A percentile compares a stretch with the other conserved stretches of the same genome.
Conservation (phyloP, 441 rosid genomes). For the Mallotus japonicus region DNA sequence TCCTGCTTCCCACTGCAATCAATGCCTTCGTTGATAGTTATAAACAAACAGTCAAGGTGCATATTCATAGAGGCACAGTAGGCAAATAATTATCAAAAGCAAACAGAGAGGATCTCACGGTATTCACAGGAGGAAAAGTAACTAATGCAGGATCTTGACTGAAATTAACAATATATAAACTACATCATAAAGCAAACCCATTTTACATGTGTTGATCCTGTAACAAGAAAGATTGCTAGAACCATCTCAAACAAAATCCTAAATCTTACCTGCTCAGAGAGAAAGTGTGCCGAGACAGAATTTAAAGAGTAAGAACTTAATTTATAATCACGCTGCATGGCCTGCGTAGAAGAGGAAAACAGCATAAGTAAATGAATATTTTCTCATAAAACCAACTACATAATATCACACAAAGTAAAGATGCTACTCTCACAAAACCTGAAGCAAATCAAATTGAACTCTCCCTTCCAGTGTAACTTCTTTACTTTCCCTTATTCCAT, state of each 20-base stretch:
- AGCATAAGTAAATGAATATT: conserved; percentile 15
- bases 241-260: conserved; percentile 4
- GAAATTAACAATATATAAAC: background rate
- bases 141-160: background rate
- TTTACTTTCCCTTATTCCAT: conserved; percentile 93
- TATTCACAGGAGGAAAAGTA: background rate
- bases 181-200: background rate
- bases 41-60: background rate
- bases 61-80: background rate
- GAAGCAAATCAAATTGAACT: conserved; percentile 96
- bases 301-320: conserved; percentile 95
- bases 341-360: conserved; percentile 44
- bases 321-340: conserved; percentile 87
- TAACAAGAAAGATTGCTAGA: background rate
- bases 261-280: conserved; percentile 80
- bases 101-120: background rate
- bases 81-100: background rate
- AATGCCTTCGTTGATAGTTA: background rate
- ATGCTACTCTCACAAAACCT: conserved; percentile 45
- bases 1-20: background rate
- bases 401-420: conserved; percentile 22
- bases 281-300: conserved; percentile 98
- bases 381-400: conserved; percentile 14
- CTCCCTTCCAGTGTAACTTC: conserved; percentile 95
- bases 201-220: background rate